Evolutionary conservation across 2,329 filamentous ascomycete species (phyloP).

Genomic region (Fusarium pseudonygamai): DNA sequence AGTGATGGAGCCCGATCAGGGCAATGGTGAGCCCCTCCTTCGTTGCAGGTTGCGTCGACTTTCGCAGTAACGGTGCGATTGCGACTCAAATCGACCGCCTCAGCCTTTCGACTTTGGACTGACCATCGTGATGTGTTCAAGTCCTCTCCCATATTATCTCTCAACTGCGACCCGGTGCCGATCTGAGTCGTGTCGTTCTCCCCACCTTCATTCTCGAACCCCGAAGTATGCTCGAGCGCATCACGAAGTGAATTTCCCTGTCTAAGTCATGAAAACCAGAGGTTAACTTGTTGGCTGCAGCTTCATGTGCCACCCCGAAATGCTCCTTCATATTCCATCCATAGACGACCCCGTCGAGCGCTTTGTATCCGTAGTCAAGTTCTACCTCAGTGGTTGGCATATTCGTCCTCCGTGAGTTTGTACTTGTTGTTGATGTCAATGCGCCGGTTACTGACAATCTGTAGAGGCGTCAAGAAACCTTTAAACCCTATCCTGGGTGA

Average conservation of each 20-base stretch:
- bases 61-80: slow-evolving; percentile 10
- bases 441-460: slow-evolving; percentile 34
- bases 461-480: slow-evolving; percentile 95
- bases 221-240: slow-evolving; percentile 96
- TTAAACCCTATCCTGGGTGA: slow-evolving; percentile 97
- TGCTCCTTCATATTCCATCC: slow-evolving; percentile 84
- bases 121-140: slow-evolving; percentile 50
- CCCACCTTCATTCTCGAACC: slow-evolving; percentile 99
- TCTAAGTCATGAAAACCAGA: slow-evolving; percentile 3
- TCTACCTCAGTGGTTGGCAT: slow-evolving; percentile 98
- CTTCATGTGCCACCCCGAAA: slow-evolving; percentile 99
- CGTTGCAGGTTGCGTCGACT: slow-evolving; percentile 8
- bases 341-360: slow-evolving; percentile 90
- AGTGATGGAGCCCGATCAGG: slow-evolving; percentile 89
- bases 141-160: slow-evolving; percentile 98
- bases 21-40: slow-evolving; percentile 73
- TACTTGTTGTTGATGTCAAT: neutral
- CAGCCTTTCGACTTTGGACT: slow-evolving; percentile 9
- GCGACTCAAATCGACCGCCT: neutral
- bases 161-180: slow-evolving; percentile 92
- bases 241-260: slow-evolving; percentile 79
- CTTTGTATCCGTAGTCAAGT: slow-evolving; percentile 96
- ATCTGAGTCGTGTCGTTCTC: slow-evolving; percentile 91
- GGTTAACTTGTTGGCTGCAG: slow-evolving; percentile 56
- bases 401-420: slow-evolving; percentile 89